Percentiles rank a stretch among this genome's conserved stretches.
Conservation (phyloP, 768 basidiomycete genomes). For the Leccinum longicurvipes region DNA sequence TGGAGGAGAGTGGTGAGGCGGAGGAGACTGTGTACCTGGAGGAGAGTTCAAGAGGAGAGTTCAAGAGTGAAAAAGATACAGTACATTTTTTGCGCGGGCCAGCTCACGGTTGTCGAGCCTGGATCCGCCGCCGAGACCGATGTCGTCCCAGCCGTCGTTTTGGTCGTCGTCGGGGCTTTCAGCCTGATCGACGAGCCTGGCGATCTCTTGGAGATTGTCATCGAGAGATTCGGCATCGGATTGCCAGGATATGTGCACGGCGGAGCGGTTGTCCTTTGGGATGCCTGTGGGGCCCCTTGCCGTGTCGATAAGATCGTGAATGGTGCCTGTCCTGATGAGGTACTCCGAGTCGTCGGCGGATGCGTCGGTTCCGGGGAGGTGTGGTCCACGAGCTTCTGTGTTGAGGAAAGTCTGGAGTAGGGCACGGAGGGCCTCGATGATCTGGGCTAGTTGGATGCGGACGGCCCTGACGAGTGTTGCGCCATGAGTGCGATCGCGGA, state of each 20-base stretch:
- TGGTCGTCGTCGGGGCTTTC: constrained; percentile 13
- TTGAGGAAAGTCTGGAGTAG: constrained; percentile 45
- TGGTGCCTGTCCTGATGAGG: constrained; percentile 52
- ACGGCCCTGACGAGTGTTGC: constrained; percentile 45
- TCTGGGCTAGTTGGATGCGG: constrained; percentile 35
- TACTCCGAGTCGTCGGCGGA: constrained; percentile 47
- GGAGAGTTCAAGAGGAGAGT: constrained; percentile 1
- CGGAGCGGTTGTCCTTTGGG: constrained; percentile 53
- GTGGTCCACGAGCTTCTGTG: constrained; percentile 25
- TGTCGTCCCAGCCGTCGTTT: constrained; percentile 65
- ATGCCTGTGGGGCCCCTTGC: constrained; percentile 47
- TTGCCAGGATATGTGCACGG: constrained; percentile 52
- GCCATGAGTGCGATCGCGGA: constrained; percentile 43
- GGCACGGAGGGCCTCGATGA: constrained; percentile 42
- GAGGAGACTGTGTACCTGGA: constrained; percentile 56
- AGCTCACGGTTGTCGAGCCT: constrained; percentile 49
- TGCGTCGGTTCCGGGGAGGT: constrained; percentile 10
- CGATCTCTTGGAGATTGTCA: constrained; percentile 59
- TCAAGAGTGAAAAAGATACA: constrained; percentile 8
- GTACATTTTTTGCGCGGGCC: constrained; percentile 58
- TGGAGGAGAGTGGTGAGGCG: constrained; percentile 61
- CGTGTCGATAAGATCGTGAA: constrained; percentile 58
- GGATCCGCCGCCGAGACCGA: constrained; percentile 44
- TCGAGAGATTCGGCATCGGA: constrained; percentile 54
- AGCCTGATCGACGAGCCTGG: constrained; percentile 47